Base-by-base conservation (phyloP, 208 protist species). In the Histomonas meleagridis region DNA sequence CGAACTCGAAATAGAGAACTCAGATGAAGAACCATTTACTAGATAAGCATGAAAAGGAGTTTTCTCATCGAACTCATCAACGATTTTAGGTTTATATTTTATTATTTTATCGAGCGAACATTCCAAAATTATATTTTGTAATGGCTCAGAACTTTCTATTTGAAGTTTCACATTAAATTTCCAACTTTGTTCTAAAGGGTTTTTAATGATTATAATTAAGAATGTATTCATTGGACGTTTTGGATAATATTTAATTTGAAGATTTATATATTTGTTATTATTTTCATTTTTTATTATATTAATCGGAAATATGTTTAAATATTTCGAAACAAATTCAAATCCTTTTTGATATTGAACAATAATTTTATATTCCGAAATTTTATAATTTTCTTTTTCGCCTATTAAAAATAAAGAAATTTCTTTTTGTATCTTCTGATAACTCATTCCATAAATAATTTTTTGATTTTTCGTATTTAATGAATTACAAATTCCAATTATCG, bases 41-140 rank as follows among this genome's bases (percentile, higher is more conserved):
- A 86, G 55, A 49, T 86, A 86, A 7, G 76, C 76, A 28, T 86
- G 76, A n/a, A 86, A 86, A 18, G 76, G 76, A n/a, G 43, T 86
- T 46, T 86, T 12, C 18, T 46, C 26, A 18, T 40, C 16, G 38
- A 86, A n/a, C 2, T 55, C 26, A 32, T 12, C 9, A 9, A 46
- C 46, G 7, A 57, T 86, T 28, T 55, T 10, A 38, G 55, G 18
- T n/a, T 86, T 43, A 5, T 40, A 18, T 38, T 26, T 55, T 38
- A 40, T 46, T n/a, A 43, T 46, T 86, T 86, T 86, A 16, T 55
- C 55, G 3, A 86, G 26, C 32, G 55, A 46, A 12, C 46, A 86
- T 28, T 86, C 76, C 3, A 86, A 40, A 5, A 48, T 55, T 1
- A 86, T 86, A 16, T 40, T 86, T 5, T 51, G 16, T 0, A 51